Base-by-base conservation (phyloP, 257 asterid genomes). In the Fraxinus quadrangulata region DNA sequence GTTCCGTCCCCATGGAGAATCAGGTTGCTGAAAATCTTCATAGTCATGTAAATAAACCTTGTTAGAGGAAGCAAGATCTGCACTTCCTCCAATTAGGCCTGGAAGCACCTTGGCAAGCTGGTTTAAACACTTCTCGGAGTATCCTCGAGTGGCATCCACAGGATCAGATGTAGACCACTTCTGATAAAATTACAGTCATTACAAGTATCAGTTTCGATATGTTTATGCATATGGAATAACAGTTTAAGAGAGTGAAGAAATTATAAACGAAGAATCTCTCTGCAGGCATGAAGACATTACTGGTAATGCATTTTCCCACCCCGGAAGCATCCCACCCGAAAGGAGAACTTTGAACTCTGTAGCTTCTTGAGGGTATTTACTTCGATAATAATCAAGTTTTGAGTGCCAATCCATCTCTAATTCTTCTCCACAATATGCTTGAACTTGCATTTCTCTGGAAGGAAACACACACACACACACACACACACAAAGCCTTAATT, bases 71-170 rank as follows among this genome's bases (percentile, higher is more conserved):
- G 89, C 86, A 11, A 88, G 90, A 70, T 88, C 92, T n/a, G 90
- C 92, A 79, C 92, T 88, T 59, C 92, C 92, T 17, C 92, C 92
- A 0, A 88, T 81, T 2, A 88, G 83, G 40, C 92, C 92, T 0
- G 92, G 92, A 8, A 88, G 89, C 51, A 81, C 92, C 67, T 85
- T 85, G 13, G 86, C 89, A 4, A 88, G 88, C 21, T 67, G 54
- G 83, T 88, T 88, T 73, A 88, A 76, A 49, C 89, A 84, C 83
- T 78, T 83, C 81, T 87, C 88, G 0, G 90, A 88, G 80, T 84
- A 83, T 42, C 87, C 89, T 74, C 90, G 80, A n/a, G 92, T 88
- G 42, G 89, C 87, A 75, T 88, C 92, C 40, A 85, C 77, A 0
- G 90, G 87, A 66, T 87, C 89, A 13, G 85, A 78, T 14, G 80